Base-by-base conservation (phyloP, 1,139 yeast genomes). In the Yamadazyma spencermartinsiae region DNA sequence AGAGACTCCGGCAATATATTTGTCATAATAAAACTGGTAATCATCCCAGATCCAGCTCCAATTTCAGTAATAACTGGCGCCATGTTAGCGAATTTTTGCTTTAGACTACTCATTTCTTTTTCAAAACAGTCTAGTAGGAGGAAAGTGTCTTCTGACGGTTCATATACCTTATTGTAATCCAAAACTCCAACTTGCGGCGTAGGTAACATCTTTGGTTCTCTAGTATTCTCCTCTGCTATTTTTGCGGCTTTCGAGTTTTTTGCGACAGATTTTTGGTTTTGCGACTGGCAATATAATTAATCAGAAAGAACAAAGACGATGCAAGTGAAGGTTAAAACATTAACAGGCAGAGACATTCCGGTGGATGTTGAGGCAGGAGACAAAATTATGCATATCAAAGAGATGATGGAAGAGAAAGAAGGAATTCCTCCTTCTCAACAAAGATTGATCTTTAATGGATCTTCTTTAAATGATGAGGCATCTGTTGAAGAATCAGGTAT, bases 361-460 rank as follows among this genome's bases (percentile, higher is more conserved):
- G 80, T 88, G 41, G 90, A 85, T 50, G 79, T 88, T 36, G 92
- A 86, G 52, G 82, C 88, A 35, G 61, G 76, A 8, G 95, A 88
- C 56, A 80, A 75, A 56, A 83, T 90, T 44, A 79, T 82, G 49
- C 79, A 87, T 38, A 82, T 92, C 65, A 92, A 92, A 65, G 98
- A 92, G 61, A 79, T 86, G 62, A 81, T 92, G 71, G 98, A 92
- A 62, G 97, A 92, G 57, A 87, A 89, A 57, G 98, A 92, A 61
- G 98, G 98, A 3, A 92, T 92, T 42, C 97, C 98, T 4, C 98
- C 98, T 15, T 81, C 88, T 23, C 98, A 92, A 63, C 98, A 92
- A 61, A 76, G 96, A 51, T 77, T 92, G 49, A 85, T 92, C 55
- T 89, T 80, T 65, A 83, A 86, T 44, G 98, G 98, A 15, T 86